phyloP scores from a whole-genome alignment of 2,329 filamentous ascomycete genomes.

The Karstenula rhodostoma region DNA sequence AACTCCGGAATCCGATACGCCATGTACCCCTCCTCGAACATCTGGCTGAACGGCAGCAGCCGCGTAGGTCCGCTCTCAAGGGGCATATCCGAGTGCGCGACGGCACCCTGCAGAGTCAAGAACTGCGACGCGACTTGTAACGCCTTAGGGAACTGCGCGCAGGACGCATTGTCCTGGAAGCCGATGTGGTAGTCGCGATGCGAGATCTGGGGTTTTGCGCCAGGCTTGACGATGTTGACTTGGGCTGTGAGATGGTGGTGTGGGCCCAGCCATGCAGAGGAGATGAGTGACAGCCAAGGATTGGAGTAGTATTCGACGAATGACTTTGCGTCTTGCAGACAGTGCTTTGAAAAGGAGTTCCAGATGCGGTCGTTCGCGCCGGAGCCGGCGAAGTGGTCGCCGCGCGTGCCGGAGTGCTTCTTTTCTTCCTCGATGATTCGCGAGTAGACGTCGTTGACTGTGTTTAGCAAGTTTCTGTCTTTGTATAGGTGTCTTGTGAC shows the following conservation, averaged over 20 bases:
- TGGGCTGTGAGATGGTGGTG: slow-evolving; percentile 68
- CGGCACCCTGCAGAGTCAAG: slow-evolving; percentile 69
- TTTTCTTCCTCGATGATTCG: slow-evolving; percentile 57
- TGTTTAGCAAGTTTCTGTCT: slow-evolving; percentile 42
- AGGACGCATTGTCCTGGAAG: slow-evolving; percentile 62
- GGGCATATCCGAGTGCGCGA: slow-evolving; percentile 70
- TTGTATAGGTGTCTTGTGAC: slow-evolving; percentile 63
- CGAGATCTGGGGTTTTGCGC: slow-evolving; percentile 63
- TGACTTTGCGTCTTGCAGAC: slow-evolving; percentile 58
- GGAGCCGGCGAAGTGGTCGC: slow-evolving; percentile 68
- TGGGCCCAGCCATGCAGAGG: slow-evolving; percentile 66
- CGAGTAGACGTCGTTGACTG: slow-evolving; percentile 32
- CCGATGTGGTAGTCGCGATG: slow-evolving; percentile 73
- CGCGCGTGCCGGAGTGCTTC: slow-evolving; percentile 55
- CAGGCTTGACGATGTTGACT: slow-evolving; percentile 69
- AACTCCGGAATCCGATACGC: slow-evolving; percentile 65
- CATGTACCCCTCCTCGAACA: slow-evolving; percentile 65
- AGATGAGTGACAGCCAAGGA: slow-evolving; percentile 63
- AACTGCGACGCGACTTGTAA: slow-evolving; percentile 65
- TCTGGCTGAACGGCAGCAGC: slow-evolving; percentile 68
- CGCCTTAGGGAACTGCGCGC: slow-evolving; percentile 58
- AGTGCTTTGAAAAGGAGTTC: slow-evolving; percentile 72
- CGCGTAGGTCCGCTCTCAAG: slow-evolving; percentile 66
- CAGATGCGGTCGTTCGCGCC: slow-evolving; percentile 69
- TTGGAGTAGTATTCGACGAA: slow-evolving; percentile 69